Evolutionary conservation across 441 rosid species (phyloP), one percentile per base, ranked within the genome.

Genomic region (Omphalea diandra): DNA sequence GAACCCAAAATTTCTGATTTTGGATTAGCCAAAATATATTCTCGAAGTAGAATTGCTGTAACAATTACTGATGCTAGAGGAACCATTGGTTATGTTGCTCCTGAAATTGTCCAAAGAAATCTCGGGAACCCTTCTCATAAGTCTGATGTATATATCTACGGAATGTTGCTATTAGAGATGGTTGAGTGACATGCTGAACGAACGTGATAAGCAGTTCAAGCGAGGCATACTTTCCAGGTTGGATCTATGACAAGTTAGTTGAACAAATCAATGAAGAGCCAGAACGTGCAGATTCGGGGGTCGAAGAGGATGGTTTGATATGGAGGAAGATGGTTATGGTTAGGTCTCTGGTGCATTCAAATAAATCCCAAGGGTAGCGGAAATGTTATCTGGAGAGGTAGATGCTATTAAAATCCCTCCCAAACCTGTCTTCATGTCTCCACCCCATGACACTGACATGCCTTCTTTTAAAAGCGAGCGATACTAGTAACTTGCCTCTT

Each of bases 331-430:
- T 81, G 73, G 2, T 32, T 4, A 67, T 81, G 73, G 76, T 75
- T n/a, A 35, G 83, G 84, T 20, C 33, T 83, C 26, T 80, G 80
- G 85, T 77, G 85, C 81, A 82, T 79, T 32, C 83, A 82, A 44
- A 67, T 73, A 50, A 79, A 81, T 40, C 79, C 80, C 77, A 0
- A 67, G 70, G 35, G 83, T 75, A 26, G 43, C 79, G 64, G 82
- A 81, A 52, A 81, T 81, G 85, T 35, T 83, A 41, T 55, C 47
- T 8, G 75, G 77, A 27, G 33, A 50, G 49, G 18, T 29, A 0
- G 76, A 75, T 29, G 69, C 40, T 57, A 73, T 83, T 52, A 68
- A 74, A 41, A 71, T 79, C 75, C 87, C 87, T 10, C 82, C 80
- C 4, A 77, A 62, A 55, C 87, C 87, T 7, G 68, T 65, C 52